Conservation (phyloP, 345 rosid genomes). For the Corymbia maculata region DNA sequence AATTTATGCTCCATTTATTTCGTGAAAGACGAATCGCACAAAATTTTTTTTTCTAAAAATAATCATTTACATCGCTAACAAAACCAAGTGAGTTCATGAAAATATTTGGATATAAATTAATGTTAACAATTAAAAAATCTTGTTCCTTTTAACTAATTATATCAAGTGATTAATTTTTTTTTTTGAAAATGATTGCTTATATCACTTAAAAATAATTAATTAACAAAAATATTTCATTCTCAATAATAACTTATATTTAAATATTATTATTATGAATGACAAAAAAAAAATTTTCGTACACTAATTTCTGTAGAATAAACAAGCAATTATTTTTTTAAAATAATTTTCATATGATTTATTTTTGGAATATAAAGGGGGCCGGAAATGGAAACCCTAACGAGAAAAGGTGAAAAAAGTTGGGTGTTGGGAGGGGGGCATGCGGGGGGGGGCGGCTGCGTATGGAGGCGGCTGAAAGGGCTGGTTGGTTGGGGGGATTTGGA, state of each 20-base stretch:
- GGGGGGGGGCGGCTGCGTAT: no score
- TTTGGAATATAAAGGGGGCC: not conserved
- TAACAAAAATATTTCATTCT: no score
- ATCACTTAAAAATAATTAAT: not conserved
- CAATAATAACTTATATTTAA: rapidly evolving
- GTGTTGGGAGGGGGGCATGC: not conserved
- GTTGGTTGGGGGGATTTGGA: not conserved
- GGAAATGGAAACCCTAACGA: not conserved
- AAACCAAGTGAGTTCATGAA: not conserved
- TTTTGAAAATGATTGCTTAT: rapidly evolving
- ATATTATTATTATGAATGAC: rapidly evolving
- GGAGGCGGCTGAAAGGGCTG: no score
- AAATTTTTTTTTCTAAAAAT: rapidly evolving
- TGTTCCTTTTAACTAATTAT: not conserved
- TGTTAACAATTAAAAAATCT: rapidly evolving
- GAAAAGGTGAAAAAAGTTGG: not conserved
- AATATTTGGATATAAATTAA: rapidly evolving
- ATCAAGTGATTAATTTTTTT: no score
- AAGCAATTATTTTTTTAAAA: no score
- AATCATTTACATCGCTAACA: rapidly evolving
- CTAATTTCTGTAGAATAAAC: not conserved
- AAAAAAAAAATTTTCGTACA: rapidly evolving
- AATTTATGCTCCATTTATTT: not conserved
- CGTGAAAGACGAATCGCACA: rapidly evolving
- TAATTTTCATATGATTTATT: no score